These are phyloP conservation scores for Fusarium sp. DNA, from an alignment of 2,329 filamentous ascomycete genomes.

Conservation along the genomic window DNA sequence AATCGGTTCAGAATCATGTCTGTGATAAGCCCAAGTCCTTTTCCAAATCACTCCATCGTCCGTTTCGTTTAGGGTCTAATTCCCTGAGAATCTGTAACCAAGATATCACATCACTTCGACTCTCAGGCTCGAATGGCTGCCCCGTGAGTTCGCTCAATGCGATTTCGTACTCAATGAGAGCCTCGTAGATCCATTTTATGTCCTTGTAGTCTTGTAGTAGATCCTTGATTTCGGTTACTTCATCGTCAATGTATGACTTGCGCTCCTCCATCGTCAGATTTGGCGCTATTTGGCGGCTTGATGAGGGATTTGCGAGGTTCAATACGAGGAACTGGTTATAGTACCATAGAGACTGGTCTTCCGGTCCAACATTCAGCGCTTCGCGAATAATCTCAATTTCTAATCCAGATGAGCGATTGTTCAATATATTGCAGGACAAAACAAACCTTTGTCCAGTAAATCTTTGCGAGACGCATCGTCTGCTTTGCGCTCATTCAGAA, in stretches of 20 bases:
- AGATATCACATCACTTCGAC: constrained; percentile 56
- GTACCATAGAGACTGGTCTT: constrained; percentile 97
- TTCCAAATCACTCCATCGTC: constrained; percentile 79
- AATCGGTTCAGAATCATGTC: not conserved
- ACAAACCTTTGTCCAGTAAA: constrained; percentile 76
- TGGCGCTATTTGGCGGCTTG: constrained; percentile 68
- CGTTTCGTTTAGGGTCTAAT: constrained; percentile 77
- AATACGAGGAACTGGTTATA: constrained; percentile 91
- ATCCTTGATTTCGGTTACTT: constrained; percentile 78
- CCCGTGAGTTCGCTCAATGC: constrained; percentile 64
- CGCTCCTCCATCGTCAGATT: constrained; percentile 70
- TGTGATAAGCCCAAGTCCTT: constrained; percentile 45
- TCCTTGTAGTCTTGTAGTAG: constrained; percentile 67
- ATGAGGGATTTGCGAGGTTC: constrained; percentile 64
- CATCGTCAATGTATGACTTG: constrained; percentile 70
- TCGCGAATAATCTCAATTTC: constrained; percentile 81
- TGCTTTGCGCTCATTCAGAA: constrained; percentile 77
- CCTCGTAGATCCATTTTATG: constrained; percentile 88
- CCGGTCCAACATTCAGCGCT: constrained; percentile 86
- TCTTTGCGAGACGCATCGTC: constrained; percentile 68
- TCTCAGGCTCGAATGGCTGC: constrained; percentile 49
- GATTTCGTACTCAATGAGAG: constrained; percentile 78
- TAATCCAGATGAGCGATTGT: constrained; percentile 34
- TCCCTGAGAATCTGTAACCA: constrained; percentile 74
- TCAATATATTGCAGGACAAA: not conserved